Base-by-base conservation (phyloP, 2,329 filamentous ascomycete species). In the Aspergillus novoparasiticus region DNA sequence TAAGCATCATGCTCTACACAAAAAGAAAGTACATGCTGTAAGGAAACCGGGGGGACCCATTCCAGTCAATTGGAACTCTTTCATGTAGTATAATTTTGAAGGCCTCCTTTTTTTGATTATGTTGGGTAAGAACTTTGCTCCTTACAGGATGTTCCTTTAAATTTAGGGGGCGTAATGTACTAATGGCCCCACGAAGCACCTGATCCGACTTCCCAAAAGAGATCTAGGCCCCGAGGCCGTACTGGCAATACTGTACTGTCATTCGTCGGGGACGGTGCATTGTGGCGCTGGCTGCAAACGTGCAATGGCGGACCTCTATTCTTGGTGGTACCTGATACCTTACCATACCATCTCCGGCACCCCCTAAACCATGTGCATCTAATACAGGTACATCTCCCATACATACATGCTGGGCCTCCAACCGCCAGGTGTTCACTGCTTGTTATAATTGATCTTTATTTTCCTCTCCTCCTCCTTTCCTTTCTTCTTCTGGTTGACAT, bases 361-460 rank as follows among this genome's bases (percentile, higher is more conserved):
- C 28, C 48, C 30, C 30, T 50, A 48, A 50, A 26, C 32, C 26
- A 34, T 45, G 57, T 45, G 57, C 14, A 16, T 46, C 46, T n/a
- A 21, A 58, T 32, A 34, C 41, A 48, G 41, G 56, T 58, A 48
- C 56, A 23, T 43, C 21, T 32, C 21, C 41, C n/a, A 34, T 46
- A 58, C 28, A 34, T 50, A 72, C 45, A 48, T 46, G 21, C 21
- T 48, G 46, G 58, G 16, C 16, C 11, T 34, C 21, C 51, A 39
- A 55, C 32, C 30, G 51, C 51, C 51, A 55, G 51, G 51, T 55
- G 51, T 55, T 55, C 51, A 21, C 23, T 36, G 10, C 36, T 64
- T 65, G 57, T 50, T 58, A 59, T 50, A 50, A 50, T 50, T 50
- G 26, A 62, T 58, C 48, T 61, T 61, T 63, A 63, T 61, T 60